phyloP scores from a whole-genome alignment of 345 rosid genomes.

The Eucalyptus regnans region DNA sequence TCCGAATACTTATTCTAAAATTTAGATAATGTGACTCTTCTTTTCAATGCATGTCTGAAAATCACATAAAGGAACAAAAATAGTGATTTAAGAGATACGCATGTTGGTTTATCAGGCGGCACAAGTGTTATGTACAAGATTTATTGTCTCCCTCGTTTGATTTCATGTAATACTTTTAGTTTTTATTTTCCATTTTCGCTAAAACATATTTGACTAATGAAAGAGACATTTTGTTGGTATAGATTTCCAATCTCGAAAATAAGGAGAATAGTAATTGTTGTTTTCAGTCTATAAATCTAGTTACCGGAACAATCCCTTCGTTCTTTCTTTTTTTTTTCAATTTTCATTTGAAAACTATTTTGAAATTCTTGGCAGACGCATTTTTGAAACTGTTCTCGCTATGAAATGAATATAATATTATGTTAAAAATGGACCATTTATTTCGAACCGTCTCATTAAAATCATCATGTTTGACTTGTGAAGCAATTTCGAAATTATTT shows the following conservation, averaged over 20 bases:
- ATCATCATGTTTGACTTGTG: not conserved
- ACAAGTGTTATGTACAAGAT: not conserved
- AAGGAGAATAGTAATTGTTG: not conserved
- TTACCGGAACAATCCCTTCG: rapidly evolving
- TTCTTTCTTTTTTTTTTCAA: rapidly evolving
- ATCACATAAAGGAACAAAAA: not conserved
- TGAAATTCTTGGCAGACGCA: not conserved
- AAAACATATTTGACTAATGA: not conserved
- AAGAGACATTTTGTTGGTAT: not conserved
- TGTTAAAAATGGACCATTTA: not conserved
- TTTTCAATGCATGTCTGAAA: not conserved
- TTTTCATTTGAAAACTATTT: not conserved
- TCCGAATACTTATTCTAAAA: not conserved
- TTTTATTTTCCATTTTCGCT: not conserved
- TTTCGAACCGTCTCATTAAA: not conserved
- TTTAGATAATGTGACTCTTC: not conserved
- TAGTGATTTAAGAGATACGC: not conserved
- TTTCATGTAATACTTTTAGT: not conserved
- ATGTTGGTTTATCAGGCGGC: not conserved
- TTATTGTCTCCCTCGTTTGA: not conserved
- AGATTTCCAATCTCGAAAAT: not conserved
- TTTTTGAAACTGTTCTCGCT: not conserved
- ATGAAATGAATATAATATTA: not conserved
- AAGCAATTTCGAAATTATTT: no score
- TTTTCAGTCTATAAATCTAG: not conserved